Percentiles rank a stretch among this genome's conserved stretches.
Conservation (phyloP, 73 alveolate genomes). For the Uronychia setigera region DNA sequence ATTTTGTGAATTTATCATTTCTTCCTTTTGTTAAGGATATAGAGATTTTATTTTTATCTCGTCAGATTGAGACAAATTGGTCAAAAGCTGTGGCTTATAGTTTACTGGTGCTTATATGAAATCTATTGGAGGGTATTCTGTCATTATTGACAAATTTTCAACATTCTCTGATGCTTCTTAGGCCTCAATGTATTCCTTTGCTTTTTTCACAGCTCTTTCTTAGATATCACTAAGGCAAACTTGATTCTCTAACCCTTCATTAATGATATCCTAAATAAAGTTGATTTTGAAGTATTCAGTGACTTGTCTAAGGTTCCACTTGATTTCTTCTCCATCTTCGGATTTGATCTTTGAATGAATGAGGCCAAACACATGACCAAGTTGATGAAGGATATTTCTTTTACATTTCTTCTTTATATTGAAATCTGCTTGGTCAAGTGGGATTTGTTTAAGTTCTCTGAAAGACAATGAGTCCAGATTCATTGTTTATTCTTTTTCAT, state of each 20-base stretch:
- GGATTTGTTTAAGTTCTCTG: not conserved
- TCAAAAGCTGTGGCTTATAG: not conserved
- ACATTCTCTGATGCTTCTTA: too few relatives aligned
- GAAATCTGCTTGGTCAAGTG: not conserved
- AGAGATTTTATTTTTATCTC: not conserved
- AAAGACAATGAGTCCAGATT: not conserved
- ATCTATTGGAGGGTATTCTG: not conserved
- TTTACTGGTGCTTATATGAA: not conserved
- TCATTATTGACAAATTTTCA: not conserved
- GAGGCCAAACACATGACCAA: not conserved
- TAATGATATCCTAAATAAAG: not conserved
- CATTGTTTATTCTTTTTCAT: too few relatives aligned
- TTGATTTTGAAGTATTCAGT: not conserved
- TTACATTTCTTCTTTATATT: not conserved
- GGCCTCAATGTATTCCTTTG: not conserved
- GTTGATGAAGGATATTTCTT: not conserved
- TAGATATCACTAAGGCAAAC: not conserved
- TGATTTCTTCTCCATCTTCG: not conserved
- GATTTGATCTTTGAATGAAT: not conserved
- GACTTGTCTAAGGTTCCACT: not conserved
- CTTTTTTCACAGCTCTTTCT: not conserved
- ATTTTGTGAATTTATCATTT: too few relatives aligned
- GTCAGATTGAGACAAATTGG: not conserved
- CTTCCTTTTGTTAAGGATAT: too few relatives aligned
- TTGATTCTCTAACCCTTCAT: not conserved